Percentiles rank a stretch among this genome's conserved stretches.
Evolutionary conservation across 2,329 filamentous ascomycete genomes (phyloP).

Genomic region (Colletotrichum sp.): DNA sequence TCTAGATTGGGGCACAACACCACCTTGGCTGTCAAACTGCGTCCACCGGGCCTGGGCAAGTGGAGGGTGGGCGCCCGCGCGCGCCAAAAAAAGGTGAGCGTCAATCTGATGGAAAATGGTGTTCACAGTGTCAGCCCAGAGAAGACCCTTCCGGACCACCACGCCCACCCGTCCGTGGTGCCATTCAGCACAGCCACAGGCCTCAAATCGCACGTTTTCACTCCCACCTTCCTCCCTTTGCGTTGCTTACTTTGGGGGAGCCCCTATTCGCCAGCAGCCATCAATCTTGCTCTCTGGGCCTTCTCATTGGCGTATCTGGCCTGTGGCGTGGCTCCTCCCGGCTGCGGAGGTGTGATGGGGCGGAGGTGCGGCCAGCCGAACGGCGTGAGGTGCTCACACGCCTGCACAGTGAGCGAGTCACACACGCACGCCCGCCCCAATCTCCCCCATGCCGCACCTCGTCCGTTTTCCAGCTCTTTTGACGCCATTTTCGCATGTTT

Average conservation of each 20-base stretch:
- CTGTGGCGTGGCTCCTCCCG: constrained; percentile 6
- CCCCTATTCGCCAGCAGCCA: not conserved
- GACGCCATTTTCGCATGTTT: constrained; percentile 23
- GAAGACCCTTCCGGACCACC: constrained; percentile 5
- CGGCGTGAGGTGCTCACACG: not conserved
- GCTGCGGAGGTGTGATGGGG: not conserved
- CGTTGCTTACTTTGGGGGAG: constrained; percentile 8
- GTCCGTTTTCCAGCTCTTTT: constrained; percentile 18
- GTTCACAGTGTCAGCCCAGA: not conserved
- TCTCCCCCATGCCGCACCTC: constrained; percentile 6
- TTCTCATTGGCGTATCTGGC: not conserved
- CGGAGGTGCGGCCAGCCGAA: not conserved
- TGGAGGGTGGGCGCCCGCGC: not conserved
- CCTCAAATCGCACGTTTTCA: constrained; percentile 19
- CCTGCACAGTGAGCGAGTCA: constrained; percentile 3
- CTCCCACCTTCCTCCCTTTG: not conserved
- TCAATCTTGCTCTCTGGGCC: not conserved
- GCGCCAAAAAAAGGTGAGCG: not conserved
- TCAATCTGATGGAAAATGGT: not conserved
- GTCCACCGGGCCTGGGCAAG: not conserved
- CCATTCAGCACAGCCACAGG: constrained; percentile 26
- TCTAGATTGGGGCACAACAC: not conserved
- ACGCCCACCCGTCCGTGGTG: constrained; percentile 19
- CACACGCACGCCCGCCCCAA: not conserved
- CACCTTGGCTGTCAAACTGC: not conserved